Evolutionary conservation across 2,329 filamentous ascomycete genomes (phyloP).

Genomic region (Leptographium radiaticola): DNA sequence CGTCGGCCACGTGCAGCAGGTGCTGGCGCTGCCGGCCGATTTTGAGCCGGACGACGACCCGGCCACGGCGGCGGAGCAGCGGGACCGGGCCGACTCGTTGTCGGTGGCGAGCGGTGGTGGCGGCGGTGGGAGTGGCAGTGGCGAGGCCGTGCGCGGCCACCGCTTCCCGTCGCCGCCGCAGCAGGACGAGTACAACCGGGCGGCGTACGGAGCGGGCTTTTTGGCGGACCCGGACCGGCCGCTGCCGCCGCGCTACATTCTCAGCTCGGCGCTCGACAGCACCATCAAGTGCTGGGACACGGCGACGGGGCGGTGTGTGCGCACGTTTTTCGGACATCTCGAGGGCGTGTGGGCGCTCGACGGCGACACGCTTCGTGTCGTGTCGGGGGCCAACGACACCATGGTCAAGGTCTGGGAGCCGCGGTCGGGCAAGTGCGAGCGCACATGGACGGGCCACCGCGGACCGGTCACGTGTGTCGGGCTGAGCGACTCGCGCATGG

Average conservation of each 20-base stretch:
- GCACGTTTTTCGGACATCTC: constrained; percentile 91
- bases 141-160: constrained; percentile 2
- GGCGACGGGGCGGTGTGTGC: constrained; percentile 64
- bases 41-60: constrained; percentile 71
- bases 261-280: constrained; percentile 81
- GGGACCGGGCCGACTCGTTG: constrained; percentile 38
- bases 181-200: constrained; percentile 25
- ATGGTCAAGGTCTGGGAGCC: constrained; percentile 96
- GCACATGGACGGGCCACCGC: constrained; percentile 81
- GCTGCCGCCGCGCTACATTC: constrained; percentile 76
- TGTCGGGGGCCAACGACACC: constrained; percentile 82
- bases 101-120: constrained; percentile 33
- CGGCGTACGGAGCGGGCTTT: constrained; percentile 50
- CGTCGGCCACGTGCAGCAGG: constrained; percentile 89
- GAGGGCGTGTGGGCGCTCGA: constrained; percentile 85
- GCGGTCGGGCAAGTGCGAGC: constrained; percentile 76
- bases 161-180: constrained; percentile 6
- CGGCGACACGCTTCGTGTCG: constrained; percentile 42
- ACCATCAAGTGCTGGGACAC: constrained; percentile 92
- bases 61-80: constrained; percentile 13
- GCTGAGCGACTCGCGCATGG: constrained; percentile 77
- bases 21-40: constrained; percentile 69
- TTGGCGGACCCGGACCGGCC: constrained; percentile 47
- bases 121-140: not conserved
- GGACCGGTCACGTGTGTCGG: constrained; percentile 90